These are phyloP conservation scores for Rhexocercosporidium sp. DNA, from an alignment of 2,329 filamentous ascomycete species.

Conservation along the genomic window DNA sequence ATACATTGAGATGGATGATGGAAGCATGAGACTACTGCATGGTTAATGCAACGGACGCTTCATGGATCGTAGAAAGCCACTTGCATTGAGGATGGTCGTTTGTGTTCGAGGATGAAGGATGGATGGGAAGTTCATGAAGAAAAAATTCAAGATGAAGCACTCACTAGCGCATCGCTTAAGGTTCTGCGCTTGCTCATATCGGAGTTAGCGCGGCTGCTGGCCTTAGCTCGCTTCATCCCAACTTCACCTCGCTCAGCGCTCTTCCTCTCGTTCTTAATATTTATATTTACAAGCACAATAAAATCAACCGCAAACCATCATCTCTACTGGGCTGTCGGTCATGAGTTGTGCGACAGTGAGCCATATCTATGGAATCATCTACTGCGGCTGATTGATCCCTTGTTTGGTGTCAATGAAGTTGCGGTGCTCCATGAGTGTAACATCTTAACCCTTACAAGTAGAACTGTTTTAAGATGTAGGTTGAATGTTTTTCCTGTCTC, in stretches of 20 bases:
- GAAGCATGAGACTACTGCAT: not conserved
- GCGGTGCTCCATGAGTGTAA: slow-evolving; percentile 23
- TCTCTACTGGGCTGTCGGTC: slow-evolving; percentile 38
- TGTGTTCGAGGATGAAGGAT: not conserved
- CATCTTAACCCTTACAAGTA: not conserved
- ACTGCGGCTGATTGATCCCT: slow-evolving; percentile 23
- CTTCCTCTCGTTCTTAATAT: slow-evolving; percentile 1
- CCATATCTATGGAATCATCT: slow-evolving; percentile 21
- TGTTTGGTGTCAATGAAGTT: slow-evolving; percentile 19
- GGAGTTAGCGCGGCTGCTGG: not conserved
- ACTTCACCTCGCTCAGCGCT: not conserved
- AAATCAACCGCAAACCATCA: slow-evolving; percentile 19
- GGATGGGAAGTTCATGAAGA: not conserved
- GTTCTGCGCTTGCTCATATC: not conserved
- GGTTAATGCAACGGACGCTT: not conserved
- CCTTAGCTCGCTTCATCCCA: not conserved
- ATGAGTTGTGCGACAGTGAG: slow-evolving; percentile 40
- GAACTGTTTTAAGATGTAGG: not conserved
- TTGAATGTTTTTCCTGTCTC: too few species aligned
- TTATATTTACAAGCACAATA: slow-evolving; percentile 21
- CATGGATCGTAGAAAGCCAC: not conserved
- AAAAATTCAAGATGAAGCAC: slow-evolving; percentile 13
- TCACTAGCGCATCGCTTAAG: slow-evolving; percentile 8
- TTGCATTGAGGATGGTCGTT: not conserved
- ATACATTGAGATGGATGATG: not conserved